phyloP scores from a whole-genome alignment of 78 protist species.

The Dictyostelium brefeldianum region DNA sequence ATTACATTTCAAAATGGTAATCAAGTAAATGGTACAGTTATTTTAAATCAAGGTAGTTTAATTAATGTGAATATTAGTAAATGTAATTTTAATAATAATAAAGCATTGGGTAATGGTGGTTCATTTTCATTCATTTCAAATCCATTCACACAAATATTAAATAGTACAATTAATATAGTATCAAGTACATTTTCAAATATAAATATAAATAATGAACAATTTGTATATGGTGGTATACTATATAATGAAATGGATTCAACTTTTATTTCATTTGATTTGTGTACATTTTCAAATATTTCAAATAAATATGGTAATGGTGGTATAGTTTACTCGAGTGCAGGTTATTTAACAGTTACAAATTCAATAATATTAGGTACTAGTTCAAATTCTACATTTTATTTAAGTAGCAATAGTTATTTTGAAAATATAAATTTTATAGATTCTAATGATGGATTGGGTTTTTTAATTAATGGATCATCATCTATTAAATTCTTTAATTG shows the following conservation, averaged over 20 bases:
- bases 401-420: too few relatives aligned
- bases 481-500: too few relatives aligned
- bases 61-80: neutral
- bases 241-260: neutral
- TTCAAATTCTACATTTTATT: too few relatives aligned
- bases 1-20: constrained; percentile 14
- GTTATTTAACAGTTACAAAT: too few relatives aligned
- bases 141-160: neutral
- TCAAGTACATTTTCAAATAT: neutral
- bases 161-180: neutral
- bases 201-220: too few relatives aligned
- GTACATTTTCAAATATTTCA: neutral
- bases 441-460: too few relatives aligned
- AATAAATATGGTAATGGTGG: neutral
- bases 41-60: constrained; percentile 12
- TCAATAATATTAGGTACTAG: too few relatives aligned
- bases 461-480: too few relatives aligned
- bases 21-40: neutral
- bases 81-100: neutral
- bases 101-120: neutral
- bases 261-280: neutral
- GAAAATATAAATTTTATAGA: too few relatives aligned
- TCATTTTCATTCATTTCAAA: neutral
- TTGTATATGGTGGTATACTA: too few relatives aligned
- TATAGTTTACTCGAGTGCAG: neutral